These are phyloP conservation scores for Ganoderma sinense DNA, from an alignment of 1,284 basidiomycete species.

Conservation along the genomic window DNA sequence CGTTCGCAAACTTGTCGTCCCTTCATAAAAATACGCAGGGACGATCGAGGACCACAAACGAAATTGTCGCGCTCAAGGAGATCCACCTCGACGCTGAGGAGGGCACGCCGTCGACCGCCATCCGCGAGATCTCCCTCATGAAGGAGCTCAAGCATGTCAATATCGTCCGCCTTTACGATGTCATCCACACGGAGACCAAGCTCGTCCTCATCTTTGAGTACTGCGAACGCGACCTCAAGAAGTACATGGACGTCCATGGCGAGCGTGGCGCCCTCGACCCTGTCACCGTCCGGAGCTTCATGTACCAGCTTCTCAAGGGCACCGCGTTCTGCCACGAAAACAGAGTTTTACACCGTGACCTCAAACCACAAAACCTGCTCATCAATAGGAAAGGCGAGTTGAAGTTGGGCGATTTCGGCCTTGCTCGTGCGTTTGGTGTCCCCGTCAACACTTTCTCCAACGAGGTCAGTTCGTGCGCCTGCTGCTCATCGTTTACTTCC, in stretches of 20 bases:
- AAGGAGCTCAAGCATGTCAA: constrained; percentile 97
- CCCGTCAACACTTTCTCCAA: constrained; percentile 97
- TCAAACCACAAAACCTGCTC: constrained; percentile 97
- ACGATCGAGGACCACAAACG: constrained; percentile 85
- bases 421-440: constrained; percentile 95
- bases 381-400: constrained; percentile 98
- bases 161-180: constrained; percentile 96
- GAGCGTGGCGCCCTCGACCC: constrained; percentile 95
- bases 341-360: constrained; percentile 95
- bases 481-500: not conserved
- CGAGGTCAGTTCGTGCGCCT: constrained; percentile 63
- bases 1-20: constrained; percentile 13
- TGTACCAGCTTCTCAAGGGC: constrained; percentile 97
- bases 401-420: constrained; percentile 96
- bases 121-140: constrained; percentile 96
- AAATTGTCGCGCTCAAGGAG: constrained; percentile 92
- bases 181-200: constrained; percentile 98
- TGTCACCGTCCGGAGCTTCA: constrained; percentile 93
- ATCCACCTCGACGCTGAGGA: constrained; percentile 97
- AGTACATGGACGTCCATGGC: constrained; percentile 99
- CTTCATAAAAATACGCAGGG: constrained; percentile 58
- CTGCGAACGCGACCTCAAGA: constrained; percentile 98
- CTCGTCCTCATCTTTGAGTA: constrained; percentile 99
- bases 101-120: constrained; percentile 94
- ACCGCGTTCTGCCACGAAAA: constrained; percentile 99